These are phyloP conservation scores for Schizonepeta tenuifolia DNA, from an alignment of 257 asterid genomes.

Conservation along the genomic window DNA sequence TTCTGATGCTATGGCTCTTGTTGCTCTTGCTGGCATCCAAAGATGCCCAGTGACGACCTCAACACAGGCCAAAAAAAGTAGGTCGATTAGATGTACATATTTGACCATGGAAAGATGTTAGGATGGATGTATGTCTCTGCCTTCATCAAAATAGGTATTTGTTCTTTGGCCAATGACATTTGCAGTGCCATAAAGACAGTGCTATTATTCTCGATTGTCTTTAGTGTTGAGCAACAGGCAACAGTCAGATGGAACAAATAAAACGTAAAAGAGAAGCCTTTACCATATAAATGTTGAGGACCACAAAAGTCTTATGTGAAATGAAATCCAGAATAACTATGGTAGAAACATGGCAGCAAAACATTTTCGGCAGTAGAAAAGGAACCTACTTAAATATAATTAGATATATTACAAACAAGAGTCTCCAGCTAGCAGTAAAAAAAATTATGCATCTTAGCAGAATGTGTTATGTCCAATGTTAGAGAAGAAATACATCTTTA, in stretches of 20 bases:
- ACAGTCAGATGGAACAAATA: conserved; percentile 27
- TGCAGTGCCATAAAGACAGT: conserved; percentile 12
- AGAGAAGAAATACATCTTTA: not conserved
- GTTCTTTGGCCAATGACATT: conserved; percentile 33
- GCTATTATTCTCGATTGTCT: conserved; percentile 25
- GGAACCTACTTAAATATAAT: conserved; percentile 18
- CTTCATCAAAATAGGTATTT: conserved; percentile 31
- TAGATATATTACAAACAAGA: conserved; percentile 15
- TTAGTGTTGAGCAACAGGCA: conserved; percentile 20
- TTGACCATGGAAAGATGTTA: conserved; percentile 16
- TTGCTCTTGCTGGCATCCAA: conserved; percentile 36
- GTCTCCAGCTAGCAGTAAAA: not conserved
- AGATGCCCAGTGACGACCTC: conserved; percentile 33
- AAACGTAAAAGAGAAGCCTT: conserved; percentile 29
- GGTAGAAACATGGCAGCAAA: conserved; percentile 29
- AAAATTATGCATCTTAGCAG: not conserved
- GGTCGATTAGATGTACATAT: conserved; percentile 33
- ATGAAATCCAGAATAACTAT: conserved; percentile 15
- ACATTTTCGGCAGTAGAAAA: not conserved
- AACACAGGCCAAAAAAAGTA: conserved; percentile 12
- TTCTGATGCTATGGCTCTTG: conserved; percentile 25
- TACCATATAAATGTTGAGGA: conserved; percentile 23
- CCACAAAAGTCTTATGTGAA: conserved; percentile 19
- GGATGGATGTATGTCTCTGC: conserved; percentile 21
- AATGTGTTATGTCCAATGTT: conserved; percentile 15